phyloP scores from a whole-genome alignment of 2,329 filamentous ascomycete species.

The Apiospora phragmitis region DNA sequence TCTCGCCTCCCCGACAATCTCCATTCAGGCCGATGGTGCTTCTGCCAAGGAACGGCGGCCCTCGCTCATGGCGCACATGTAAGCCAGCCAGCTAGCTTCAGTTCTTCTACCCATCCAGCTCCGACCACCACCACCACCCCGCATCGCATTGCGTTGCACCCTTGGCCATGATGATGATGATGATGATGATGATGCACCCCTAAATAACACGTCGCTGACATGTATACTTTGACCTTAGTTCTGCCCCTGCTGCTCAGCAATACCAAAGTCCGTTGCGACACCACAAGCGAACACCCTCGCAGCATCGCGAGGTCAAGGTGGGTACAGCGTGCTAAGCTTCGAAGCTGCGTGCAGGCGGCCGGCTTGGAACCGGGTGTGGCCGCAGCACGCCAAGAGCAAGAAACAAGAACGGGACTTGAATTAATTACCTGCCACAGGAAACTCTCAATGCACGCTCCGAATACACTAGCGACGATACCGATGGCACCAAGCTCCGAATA shows the following conservation, averaged over 20 bases:
- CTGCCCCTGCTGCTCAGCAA: constrained; percentile 41
- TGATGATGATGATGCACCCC: too few species aligned
- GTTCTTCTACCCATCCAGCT: neutral
- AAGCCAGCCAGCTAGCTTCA: constrained; percentile 25
- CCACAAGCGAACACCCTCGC: constrained; percentile 57
- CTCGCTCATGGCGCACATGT: constrained; percentile 41
- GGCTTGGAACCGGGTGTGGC: neutral
- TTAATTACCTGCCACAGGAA: constrained; percentile 56
- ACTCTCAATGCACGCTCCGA: constrained; percentile 87
- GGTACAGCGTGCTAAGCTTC: constrained; percentile 18
- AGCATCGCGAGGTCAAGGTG: constrained; percentile 60
- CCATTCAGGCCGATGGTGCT: constrained; percentile 34
- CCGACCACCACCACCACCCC: neutral
- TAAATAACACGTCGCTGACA: neutral
- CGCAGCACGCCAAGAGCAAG: neutral
- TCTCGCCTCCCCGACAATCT: constrained; percentile 39
- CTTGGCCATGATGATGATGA: neutral
- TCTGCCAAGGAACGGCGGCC: constrained; percentile 30
- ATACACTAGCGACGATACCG: constrained; percentile 85
- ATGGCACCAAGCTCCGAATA: constrained; percentile 83
- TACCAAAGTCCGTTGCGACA: constrained; percentile 58
- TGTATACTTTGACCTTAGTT: constrained; percentile 33
- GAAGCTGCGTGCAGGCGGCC: neutral
- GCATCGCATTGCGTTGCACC: neutral
- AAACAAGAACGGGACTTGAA: neutral